Conservation (phyloP, 495 filamentous ascomycete genomes). For the Collariella sp. region DNA sequence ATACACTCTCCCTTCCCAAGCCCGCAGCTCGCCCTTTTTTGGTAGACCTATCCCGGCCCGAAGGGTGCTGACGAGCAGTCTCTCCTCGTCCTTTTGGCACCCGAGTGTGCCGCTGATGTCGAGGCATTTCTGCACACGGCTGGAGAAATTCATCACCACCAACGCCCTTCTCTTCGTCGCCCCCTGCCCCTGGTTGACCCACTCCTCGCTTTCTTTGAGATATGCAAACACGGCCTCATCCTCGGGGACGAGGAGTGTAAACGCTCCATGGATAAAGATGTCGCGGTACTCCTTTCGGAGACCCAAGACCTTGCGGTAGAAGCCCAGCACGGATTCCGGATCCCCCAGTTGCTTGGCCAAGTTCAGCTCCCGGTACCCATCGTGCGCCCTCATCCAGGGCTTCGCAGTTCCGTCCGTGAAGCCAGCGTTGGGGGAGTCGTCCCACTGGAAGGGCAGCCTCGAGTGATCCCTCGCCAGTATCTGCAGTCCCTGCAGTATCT, state of each 20-base stretch:
- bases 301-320: conserved; percentile 38
- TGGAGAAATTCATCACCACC: conserved; percentile 18
- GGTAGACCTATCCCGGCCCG: not conserved
- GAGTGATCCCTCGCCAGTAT: conserved; percentile 53
- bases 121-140: not conserved
- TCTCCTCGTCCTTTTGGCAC: not conserved
- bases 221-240: conserved; percentile 16
- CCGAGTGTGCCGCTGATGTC: not conserved
- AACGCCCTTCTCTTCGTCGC: conserved; percentile 4
- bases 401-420: conserved; percentile 27
- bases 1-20: conserved; percentile 19
- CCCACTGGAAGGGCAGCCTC: conserved; percentile 56
- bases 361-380: conserved; percentile 38
- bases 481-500: conserved; percentile 34
- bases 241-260: conserved; percentile 27
- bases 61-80: conserved; percentile 1
- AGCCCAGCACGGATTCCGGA: conserved; percentile 32
- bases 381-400: conserved; percentile 49
- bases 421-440: conserved; percentile 42
- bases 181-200: not conserved
- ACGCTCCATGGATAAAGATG: conserved; percentile 55
- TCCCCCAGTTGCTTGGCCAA: conserved; percentile 34
- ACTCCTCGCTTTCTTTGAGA: conserved; percentile 5
- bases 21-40: not conserved
- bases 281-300: conserved; percentile 45